These are phyloP conservation scores for Buxus sempervirens DNA, from an alignment of 164 flowering plant species.

Conservation along the genomic window DNA sequence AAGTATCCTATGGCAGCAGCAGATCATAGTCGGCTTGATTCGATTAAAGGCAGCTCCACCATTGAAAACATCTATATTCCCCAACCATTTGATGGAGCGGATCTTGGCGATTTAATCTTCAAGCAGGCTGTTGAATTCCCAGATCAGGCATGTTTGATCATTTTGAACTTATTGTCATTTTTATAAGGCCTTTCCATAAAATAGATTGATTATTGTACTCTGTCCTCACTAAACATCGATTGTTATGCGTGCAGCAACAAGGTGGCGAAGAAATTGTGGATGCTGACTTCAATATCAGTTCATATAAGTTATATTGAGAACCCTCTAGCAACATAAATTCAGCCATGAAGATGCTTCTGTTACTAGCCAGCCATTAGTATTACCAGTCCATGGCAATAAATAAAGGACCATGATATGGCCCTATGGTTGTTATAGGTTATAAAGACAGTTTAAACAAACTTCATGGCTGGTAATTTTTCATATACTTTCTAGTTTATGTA, in stretches of 20 bases:
- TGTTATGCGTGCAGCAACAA: conserved; percentile 5
- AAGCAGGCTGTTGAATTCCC: not conserved
- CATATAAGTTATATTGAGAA: not conserved
- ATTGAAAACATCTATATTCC: not conserved
- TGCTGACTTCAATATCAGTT: conserved; percentile 3
- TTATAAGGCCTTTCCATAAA: not conserved
- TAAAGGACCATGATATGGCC: not conserved
- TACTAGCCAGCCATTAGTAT: not conserved
- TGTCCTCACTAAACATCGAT: not conserved
- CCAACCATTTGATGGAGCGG: not conserved
- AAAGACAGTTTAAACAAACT: too few species aligned
- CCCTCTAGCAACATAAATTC: too few species aligned
- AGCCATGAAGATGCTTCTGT: not conserved
- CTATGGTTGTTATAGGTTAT: too few species aligned
- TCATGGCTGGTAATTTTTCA: too few species aligned
- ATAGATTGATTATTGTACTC: not conserved
- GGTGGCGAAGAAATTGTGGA: conserved; percentile 8
- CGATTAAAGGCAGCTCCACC: not conserved
- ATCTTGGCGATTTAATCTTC: not conserved
- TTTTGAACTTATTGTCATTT: too few species aligned
- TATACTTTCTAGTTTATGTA: too few species aligned
- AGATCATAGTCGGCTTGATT: not conserved
- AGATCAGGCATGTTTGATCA: conserved; percentile 7
- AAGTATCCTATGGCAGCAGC: not conserved
- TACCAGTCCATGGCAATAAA: too few species aligned